Base-by-base conservation (phyloP, 768 basidiomycete species). In the Boletellus ananas region DNA sequence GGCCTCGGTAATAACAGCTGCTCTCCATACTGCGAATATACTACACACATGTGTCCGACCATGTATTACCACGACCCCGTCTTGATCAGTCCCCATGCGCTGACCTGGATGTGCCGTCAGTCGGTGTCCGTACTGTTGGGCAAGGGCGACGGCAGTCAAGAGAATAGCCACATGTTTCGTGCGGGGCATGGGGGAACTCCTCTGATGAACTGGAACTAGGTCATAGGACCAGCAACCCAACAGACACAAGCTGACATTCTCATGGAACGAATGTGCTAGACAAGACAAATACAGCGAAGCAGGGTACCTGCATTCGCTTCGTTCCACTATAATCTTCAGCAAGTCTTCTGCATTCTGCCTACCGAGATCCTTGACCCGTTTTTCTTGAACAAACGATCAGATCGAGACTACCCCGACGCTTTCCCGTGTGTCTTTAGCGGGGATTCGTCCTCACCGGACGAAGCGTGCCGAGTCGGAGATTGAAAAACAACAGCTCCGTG, bases 141-240 rank as follows among this genome's bases (percentile, higher is more conserved):
- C 88, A 20, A 90, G 73, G 6, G 72, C 74, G 2, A 6, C 89
- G 92, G 51, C 89, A 94, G 8, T 80, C 78, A 21, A 97, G 76
- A 14, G 82, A 78, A 66, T 97, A 96, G 0, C 92, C 92, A 59
- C 92, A 80, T 17, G 74, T 75, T 16, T 70, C 74, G 57, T 97
- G 94, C 1, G 87, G 88, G 0, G 93, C 92, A 59, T 87, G 96
- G 1, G 94, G 93, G 68, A 96, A 95, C 80, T 96, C 85, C 56
- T 93, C 90, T 8, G 90, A 92, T 0, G 91, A 94, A 5, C 67
- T 67, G 38, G 3, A 21, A n/a, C 20, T 33, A 23, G 38, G 29
- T 54, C 43, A 55, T 41, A 21, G 11, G 18, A 34, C 11, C 3
- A 17, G 38, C 14, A 23, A 5, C 1, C 1, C 9, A 31, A 42